A percentile compares a stretch with the other conserved stretches of the same genome.
phyloP scores from a whole-genome alignment of 2,329 filamentous ascomycete species.

The Aotearoamyces nothofagi region DNA sequence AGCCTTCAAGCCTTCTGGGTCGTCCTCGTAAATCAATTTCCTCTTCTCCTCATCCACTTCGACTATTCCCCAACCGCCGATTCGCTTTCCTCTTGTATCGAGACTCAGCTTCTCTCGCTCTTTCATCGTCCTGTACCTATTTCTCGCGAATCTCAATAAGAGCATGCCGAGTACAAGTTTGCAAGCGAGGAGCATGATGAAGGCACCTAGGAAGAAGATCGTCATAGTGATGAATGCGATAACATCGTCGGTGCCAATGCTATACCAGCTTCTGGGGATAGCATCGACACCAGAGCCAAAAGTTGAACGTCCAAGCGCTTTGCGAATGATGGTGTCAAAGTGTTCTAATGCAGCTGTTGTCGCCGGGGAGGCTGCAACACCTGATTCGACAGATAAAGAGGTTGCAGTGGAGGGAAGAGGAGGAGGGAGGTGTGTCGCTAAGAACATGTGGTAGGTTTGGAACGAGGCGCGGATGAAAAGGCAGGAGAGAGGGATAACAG shows the following conservation, averaged over 20 bases:
- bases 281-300: constrained; percentile 33
- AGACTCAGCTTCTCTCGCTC: constrained; percentile 45
- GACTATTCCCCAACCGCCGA: constrained; percentile 72
- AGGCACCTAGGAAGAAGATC: constrained; percentile 70
- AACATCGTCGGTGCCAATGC: constrained; percentile 42
- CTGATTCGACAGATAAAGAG: constrained; percentile 46
- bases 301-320: constrained; percentile 59
- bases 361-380: constrained; percentile 49
- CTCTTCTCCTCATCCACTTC: constrained; percentile 82
- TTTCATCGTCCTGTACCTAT: constrained; percentile 66
- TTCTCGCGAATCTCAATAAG: constrained; percentile 63
- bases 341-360: constrained; percentile 66
- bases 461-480: constrained; percentile 89
- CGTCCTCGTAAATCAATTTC: constrained; percentile 75
- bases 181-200: constrained; percentile 68
- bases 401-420: constrained; percentile 54
- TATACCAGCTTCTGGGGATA: constrained; percentile 18
- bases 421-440: constrained; percentile 70
- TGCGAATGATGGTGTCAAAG: constrained; percentile 63
- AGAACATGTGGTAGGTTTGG: constrained; percentile 97
- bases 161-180: constrained; percentile 84
- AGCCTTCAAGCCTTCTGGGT: constrained; percentile 51
- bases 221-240: constrained; percentile 72
- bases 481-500: constrained; percentile 82
- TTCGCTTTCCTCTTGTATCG: constrained; percentile 56